Evolutionary conservation across 768 basidiomycete genomes (phyloP).

Genomic region (Dacryopinax primogenitus): DNA sequence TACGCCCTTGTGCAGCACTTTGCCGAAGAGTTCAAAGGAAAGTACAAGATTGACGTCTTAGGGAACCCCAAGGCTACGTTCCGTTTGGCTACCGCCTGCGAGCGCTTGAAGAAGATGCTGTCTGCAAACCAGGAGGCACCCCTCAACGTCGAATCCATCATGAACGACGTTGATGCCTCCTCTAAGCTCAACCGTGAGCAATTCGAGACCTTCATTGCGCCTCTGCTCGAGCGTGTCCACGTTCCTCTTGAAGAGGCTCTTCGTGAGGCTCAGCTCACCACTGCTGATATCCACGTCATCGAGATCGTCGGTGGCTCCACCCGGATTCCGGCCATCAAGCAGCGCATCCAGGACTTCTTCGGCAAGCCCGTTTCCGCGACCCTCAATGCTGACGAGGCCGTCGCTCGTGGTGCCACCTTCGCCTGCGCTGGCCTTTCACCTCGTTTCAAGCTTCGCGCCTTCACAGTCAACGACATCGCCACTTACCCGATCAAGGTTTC

Average conservation of each 20-base stretch:
- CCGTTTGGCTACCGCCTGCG: conserved; percentile 77
- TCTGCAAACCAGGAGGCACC: conserved; percentile 86
- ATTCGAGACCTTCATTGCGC: conserved; percentile 64
- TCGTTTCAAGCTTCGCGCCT: conserved; percentile 94
- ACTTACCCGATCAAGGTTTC: conserved; percentile 81
- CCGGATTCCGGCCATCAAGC: conserved; percentile 84
- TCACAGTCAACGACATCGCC: conserved; percentile 74
- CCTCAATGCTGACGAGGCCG: conserved; percentile 95
- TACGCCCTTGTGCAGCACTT: conserved; percentile 81
- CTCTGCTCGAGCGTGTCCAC: conserved; percentile 63
- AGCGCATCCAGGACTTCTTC: conserved; percentile 73
- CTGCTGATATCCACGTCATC: conserved; percentile 78
- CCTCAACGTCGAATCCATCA: conserved; percentile 87
- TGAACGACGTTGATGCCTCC: conserved; percentile 88
- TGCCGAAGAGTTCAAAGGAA: conserved; percentile 80
- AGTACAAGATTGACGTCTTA: conserved; percentile 95
- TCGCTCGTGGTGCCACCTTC: conserved; percentile 92
- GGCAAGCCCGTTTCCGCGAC: conserved; percentile 75
- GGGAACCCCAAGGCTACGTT: conserved; percentile 84
- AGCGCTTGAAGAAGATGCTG: conserved; percentile 90
- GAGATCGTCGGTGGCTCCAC: conserved; percentile 92
- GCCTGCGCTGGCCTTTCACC: conserved; percentile 95
- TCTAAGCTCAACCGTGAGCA: conserved; percentile 73
- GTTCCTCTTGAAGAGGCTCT: conserved; percentile 68
- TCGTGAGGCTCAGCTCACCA: conserved; percentile 59